phyloP scores from a whole-genome alignment of 1,139 yeast species.

The Pneumocystis sp. region DNA sequence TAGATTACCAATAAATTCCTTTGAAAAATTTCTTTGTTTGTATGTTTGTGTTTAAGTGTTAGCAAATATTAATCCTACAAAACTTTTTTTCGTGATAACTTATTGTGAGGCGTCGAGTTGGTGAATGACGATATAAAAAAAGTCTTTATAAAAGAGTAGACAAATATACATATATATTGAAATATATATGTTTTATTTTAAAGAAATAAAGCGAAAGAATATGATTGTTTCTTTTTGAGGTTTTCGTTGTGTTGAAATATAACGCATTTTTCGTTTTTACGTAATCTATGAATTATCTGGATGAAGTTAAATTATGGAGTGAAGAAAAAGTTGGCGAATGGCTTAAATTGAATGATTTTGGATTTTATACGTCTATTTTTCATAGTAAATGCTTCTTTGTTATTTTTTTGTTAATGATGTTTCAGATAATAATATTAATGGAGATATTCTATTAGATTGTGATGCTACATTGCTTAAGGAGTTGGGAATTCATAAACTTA shows the following conservation, averaged over 20 bases:
- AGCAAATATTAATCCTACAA: too few relatives aligned
- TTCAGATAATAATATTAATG: slow-evolving; percentile 38
- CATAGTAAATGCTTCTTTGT: background rate
- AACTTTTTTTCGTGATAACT: too few relatives aligned
- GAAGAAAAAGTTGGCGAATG: slow-evolving; percentile 1
- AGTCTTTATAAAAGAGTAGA: background rate
- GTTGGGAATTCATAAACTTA: slow-evolving; percentile 60
- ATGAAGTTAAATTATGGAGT: slow-evolving; percentile 11
- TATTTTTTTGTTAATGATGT: background rate
- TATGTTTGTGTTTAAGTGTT: too few relatives aligned
- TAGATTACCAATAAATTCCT: too few relatives aligned
- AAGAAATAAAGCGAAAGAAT: background rate
- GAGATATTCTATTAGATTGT: slow-evolving; percentile 45
- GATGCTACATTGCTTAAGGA: slow-evolving; percentile 59
- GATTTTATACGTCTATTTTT: background rate
- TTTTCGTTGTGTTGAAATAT: background rate
- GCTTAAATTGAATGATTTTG: background rate
- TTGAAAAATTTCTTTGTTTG: too few relatives aligned
- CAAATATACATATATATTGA: background rate
- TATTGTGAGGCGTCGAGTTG: background rate
- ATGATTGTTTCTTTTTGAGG: background rate
- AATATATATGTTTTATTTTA: background rate
- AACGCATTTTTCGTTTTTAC: background rate
- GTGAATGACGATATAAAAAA: background rate
- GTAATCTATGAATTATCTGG: background rate